Evolutionary conservation across 2,329 filamentous ascomycete species (phyloP), one percentile per base, ranked within the genome.

Genomic region (Aspergillus fumigatus): DNA sequence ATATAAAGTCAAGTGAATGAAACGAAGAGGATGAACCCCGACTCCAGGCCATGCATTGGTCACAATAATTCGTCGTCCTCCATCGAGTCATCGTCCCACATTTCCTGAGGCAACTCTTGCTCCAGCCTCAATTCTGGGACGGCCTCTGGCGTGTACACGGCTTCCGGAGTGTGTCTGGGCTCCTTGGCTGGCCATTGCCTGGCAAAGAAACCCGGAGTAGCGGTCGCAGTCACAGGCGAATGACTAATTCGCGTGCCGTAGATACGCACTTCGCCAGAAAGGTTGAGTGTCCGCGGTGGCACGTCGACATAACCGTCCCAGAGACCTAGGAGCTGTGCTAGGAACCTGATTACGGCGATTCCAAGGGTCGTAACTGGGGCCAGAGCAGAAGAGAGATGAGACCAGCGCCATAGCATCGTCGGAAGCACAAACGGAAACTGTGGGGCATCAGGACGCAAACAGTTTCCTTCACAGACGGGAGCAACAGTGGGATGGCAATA

Each of bases 381-480:
- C 3, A 72, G 55, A 14, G 73, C 32, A 3, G 57, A 53, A 0
- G 69, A 73, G 5, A 77, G 58, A 61, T 73, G 71, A 17, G 73
- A 72, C 77, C 76, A 78, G 25, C 77, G 75, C 69, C 70, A 81
- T 3, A 84, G 56, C 65, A 85, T 75, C 3, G 81, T 84, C 3
- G 81, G 80, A 4, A 84, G 74, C 4, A 84, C 82, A 58, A 79
- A 82, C 0, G 83, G 83, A 51, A 79, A 82, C 23, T 72, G 65
- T 0, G 84, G 83, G 9, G 81, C 81, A 59, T 83, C 72, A 21
- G 76, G 76, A 47, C 77, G 72, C 35, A 83, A 71, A 53, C 80
- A 81, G 57, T 79, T 81, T 23, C 78, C 79, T 38, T 75, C 69
- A 61, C 82, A 83, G 7, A 65, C 73, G 11, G 70, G 62, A 4